Evolutionary conservation across 768 basidiomycete species (phyloP).

Genomic region (Kwoniella mangroviensis): DNA sequence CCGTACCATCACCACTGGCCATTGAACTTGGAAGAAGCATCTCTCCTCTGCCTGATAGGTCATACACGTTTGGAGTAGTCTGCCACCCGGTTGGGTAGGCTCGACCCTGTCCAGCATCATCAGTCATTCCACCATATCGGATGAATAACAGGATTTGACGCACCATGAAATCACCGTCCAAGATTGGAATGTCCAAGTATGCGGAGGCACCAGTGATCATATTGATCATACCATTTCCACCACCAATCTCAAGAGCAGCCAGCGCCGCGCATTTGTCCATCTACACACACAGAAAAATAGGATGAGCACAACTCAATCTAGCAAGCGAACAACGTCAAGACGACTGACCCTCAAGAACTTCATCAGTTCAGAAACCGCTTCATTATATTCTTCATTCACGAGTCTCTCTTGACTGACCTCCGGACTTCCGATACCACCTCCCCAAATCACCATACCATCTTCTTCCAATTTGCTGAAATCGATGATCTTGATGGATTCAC

Average conservation of each 20-base stretch:
- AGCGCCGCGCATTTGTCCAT: conserved; percentile 42
- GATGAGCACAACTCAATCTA: neutral
- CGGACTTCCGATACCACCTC: conserved; percentile 52
- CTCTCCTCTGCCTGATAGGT: conserved; percentile 21
- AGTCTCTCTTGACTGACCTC: conserved; percentile 42
- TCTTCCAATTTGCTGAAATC: conserved; percentile 55
- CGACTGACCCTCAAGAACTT: conserved; percentile 35
- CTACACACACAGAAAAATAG: neutral
- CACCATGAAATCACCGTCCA: conserved; percentile 50
- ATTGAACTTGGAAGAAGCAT: conserved; percentile 58
- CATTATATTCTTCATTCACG: conserved; percentile 61
- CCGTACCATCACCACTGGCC: conserved; percentile 59
- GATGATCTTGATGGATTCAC: conserved; percentile 61
- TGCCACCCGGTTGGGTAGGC: conserved; percentile 56
- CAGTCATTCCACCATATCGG: neutral
- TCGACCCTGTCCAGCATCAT: conserved; percentile 30
- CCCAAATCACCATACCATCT: conserved; percentile 61
- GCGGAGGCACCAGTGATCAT: conserved; percentile 40
- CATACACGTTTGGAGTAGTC: conserved; percentile 46
- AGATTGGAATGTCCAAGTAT: conserved; percentile 37
- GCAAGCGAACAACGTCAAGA: no score
- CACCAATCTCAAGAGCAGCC: conserved; percentile 60
- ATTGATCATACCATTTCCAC: conserved; percentile 59
- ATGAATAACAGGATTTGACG: neutral
- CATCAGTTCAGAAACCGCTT: conserved; percentile 52